Evolutionary conservation across 176 grass and related monocot genomes (phyloP).

Genomic region (Triticum turgidum): DNA sequence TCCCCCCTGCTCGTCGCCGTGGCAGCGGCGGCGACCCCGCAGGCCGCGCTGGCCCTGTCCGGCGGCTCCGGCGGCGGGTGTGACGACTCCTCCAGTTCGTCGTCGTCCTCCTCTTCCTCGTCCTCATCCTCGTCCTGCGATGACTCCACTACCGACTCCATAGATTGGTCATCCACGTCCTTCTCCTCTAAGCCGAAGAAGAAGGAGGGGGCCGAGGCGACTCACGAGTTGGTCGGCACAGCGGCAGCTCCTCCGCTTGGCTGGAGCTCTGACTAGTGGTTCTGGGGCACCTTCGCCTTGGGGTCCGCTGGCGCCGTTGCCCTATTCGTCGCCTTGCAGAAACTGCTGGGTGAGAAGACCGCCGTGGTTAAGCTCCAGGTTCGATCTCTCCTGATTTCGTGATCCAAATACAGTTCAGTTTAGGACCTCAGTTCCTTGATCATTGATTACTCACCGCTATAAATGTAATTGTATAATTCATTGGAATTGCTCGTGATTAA

Average conservation of each 20-base stretch:
- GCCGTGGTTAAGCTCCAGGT: conserved; percentile 38
- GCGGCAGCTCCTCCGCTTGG: neutral
- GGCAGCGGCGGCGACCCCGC: neutral
- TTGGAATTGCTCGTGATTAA: neutral
- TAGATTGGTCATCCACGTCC: neutral
- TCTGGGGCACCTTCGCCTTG: neutral
- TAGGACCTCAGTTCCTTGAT: neutral
- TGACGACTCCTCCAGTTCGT: neutral
- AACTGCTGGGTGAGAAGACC: neutral
- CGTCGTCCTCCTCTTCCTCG: neutral
- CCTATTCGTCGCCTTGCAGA: neutral
- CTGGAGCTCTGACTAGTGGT: neutral
- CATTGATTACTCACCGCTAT: neutral
- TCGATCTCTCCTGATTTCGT: neutral
- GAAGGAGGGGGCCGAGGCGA: neutral
- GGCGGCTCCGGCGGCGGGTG: conserved; percentile 30
- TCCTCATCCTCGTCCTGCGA: neutral
- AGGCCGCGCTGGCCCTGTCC: conserved; percentile 25
- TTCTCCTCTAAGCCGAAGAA: neutral
- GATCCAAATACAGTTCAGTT: neutral
- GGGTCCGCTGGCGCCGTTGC: neutral
- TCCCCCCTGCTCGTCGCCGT: neutral
- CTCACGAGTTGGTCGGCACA: conserved; percentile 26
- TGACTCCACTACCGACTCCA: neutral
- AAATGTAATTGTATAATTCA: neutral